These are phyloP conservation scores for Chloranthus sessilifolius DNA, from an alignment of 164 flowering plant genomes.

Conservation along the genomic window DNA sequence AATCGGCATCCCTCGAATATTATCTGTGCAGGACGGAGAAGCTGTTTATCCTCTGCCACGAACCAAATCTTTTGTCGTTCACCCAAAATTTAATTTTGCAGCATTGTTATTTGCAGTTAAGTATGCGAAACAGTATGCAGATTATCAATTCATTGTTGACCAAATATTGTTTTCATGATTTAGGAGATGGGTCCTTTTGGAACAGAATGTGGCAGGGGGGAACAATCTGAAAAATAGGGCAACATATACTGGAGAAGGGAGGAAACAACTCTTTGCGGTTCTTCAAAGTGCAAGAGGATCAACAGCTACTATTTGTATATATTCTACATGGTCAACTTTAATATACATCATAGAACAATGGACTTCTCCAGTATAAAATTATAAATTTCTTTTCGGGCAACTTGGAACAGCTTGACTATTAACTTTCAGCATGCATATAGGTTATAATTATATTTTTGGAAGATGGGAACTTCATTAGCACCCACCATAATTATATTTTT, in stretches of 20 bases:
- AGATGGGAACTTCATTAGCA: no score
- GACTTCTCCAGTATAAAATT: no score
- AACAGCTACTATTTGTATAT: slow-evolving; percentile 65
- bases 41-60: slow-evolving; percentile 91
- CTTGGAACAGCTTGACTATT: no score
- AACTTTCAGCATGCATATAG: no score
- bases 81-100: slow-evolving; percentile 80
- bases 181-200: slow-evolving; percentile 1
- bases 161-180: slow-evolving; percentile 7
- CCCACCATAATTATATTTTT: no score
- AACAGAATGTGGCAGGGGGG: slow-evolving; percentile 57
- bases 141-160: slow-evolving; percentile 1
- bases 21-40: slow-evolving; percentile 94
- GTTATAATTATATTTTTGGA: no score
- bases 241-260: slow-evolving; percentile 90
- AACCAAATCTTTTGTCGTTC: slow-evolving; percentile 70
- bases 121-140: slow-evolving; percentile 18
- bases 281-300: slow-evolving; percentile 98
- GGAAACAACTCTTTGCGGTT: slow-evolving; percentile 95
- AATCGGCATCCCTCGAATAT: slow-evolving; percentile 80
- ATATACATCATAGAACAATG: no score
- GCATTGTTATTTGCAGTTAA: slow-evolving; percentile 85
- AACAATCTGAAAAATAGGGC: slow-evolving; percentile 70
- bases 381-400: no score
- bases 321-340: no score